Evolutionary conservation across 768 basidiomycete genomes (phyloP).

Genomic region (Lactarius akahatsu): DNA sequence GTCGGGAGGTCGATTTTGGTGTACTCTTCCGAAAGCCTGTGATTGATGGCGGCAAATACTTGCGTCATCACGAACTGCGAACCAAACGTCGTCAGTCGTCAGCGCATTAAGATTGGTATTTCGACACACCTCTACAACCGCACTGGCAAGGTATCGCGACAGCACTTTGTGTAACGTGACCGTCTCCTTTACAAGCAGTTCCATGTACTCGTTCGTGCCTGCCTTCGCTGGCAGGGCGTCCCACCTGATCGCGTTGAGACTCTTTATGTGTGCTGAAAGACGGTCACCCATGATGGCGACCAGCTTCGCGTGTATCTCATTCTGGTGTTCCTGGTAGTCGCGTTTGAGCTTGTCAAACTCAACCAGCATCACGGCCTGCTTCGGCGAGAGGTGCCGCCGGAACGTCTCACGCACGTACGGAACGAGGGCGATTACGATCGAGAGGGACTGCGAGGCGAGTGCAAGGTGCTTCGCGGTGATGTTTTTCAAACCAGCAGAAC

Average conservation of each 20-base stretch:
- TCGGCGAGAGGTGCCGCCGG: constrained; percentile 87
- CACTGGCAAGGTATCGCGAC: constrained; percentile 78
- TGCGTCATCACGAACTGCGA: constrained; percentile 88
- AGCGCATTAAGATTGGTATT: neutral
- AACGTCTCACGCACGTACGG: constrained; percentile 96
- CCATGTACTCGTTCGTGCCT: constrained; percentile 88
- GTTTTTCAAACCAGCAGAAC: constrained; percentile 94
- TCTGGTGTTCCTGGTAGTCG: constrained; percentile 99
- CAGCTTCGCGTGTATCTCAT: constrained; percentile 96
- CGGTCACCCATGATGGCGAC: constrained; percentile 99
- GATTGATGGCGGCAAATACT: constrained; percentile 91
- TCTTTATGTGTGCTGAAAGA: constrained; percentile 77
- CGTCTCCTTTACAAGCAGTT: constrained; percentile 90
- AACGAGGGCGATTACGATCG: constrained; percentile 90
- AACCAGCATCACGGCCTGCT: constrained; percentile 94
- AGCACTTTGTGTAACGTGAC: constrained; percentile 94
- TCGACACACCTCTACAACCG: constrained; percentile 75
- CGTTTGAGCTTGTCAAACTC: constrained; percentile 99
- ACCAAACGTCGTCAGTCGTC: constrained; percentile 20
- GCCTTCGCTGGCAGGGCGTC: constrained; percentile 55
- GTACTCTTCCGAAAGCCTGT: constrained; percentile 86
- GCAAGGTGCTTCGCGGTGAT: constrained; percentile 98
- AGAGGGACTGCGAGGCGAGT: constrained; percentile 93
- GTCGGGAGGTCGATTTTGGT: constrained; percentile 76
- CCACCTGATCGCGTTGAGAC: constrained; percentile 82